phyloP scores from a whole-genome alignment of 2,329 filamentous ascomycete species.

The Pseudogymnoascus sp. region DNA sequence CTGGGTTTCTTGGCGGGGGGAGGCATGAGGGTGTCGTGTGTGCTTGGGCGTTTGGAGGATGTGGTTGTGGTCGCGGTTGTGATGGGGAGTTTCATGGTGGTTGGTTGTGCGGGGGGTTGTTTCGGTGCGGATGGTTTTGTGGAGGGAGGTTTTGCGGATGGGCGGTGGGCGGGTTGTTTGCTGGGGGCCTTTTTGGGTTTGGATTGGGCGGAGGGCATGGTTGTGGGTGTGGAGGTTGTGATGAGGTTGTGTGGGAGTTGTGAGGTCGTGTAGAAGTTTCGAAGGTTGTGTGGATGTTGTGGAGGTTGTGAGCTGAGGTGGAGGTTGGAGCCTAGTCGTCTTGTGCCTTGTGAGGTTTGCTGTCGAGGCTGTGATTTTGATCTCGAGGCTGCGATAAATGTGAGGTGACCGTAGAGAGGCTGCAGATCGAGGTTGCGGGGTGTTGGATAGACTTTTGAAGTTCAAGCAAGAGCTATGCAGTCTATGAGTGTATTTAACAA shows the following conservation, averaged over 20 bases:
- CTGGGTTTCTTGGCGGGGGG: neutral
- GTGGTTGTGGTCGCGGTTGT: neutral
- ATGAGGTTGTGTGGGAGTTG: no score
- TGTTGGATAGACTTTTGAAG: neutral
- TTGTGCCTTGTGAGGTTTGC: neutral
- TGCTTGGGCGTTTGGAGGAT: slow-evolving; percentile 14
- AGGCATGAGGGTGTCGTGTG: slow-evolving; percentile 32
- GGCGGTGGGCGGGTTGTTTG: neutral
- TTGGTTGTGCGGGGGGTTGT: neutral
- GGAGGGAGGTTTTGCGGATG: neutral
- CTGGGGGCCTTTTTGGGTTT: neutral
- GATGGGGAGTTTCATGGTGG: neutral
- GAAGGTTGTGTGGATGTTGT: no score
- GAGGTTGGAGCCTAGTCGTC: neutral
- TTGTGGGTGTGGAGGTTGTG: neutral
- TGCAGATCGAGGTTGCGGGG: neutral
- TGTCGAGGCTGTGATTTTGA: neutral
- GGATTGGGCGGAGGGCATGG: neutral
- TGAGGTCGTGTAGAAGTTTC: no score
- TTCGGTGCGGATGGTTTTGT: neutral
- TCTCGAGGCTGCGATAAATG: neutral
- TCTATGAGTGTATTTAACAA: neutral
- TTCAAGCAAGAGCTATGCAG: neutral
- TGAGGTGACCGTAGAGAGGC: neutral
- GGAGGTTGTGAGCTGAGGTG: neutral